Base-by-base conservation (phyloP, 345 rosid species). In the Lepidium didymum region DNA sequence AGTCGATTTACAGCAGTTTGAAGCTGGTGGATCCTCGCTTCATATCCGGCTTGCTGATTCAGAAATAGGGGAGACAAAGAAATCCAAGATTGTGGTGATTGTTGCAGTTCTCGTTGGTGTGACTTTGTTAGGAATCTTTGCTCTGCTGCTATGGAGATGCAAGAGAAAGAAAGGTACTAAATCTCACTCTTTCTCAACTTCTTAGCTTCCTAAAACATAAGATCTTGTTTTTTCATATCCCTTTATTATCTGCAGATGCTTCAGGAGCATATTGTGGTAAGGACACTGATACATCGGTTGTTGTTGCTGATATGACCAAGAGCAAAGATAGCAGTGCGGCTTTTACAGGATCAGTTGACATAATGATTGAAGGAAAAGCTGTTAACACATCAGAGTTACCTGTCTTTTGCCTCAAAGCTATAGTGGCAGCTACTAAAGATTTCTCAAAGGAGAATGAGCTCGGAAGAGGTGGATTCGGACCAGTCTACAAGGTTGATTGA, bases 51-150 rank as follows among this genome's bases (percentile, higher is more conserved):
- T 81, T 21, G 76, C 81, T 18, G 25, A 53, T 75, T 64, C 79
- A 1, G 86, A 83, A 38, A 18, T 78, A 54, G 76, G 80, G n/a
- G 60, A 23, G 46, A 75, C 62, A 4, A 68, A 46, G 42, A 34
- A 81, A 46, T 58, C 98, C 16, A 68, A 69, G 21, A 34, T 56
- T 33, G 81, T 56, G 47, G 82, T 84, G 53, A 77, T 77, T 25
- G 36, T 81, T 50, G 66, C 76, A 11, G 81, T 67, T 56, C 33
- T 84, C 23, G 77, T 50, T 5, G 88, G 87, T 53, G 62, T 62
- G 27, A 2, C 80, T 60, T 47, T 84, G 58, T 54, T 89, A 6
- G 80, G 68, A 18, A 9, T 63, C 3, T 29, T 62, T 46, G 53
- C 58, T 68, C 11, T 75, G 64, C 52, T 75, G 56, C 27, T 75